Percentiles rank a stretch among this genome's conserved stretches.
These are phyloP conservation scores for Pythium phragmiticola DNA, from an alignment of 352 stramenopile species.

Conservation along the genomic window DNA sequence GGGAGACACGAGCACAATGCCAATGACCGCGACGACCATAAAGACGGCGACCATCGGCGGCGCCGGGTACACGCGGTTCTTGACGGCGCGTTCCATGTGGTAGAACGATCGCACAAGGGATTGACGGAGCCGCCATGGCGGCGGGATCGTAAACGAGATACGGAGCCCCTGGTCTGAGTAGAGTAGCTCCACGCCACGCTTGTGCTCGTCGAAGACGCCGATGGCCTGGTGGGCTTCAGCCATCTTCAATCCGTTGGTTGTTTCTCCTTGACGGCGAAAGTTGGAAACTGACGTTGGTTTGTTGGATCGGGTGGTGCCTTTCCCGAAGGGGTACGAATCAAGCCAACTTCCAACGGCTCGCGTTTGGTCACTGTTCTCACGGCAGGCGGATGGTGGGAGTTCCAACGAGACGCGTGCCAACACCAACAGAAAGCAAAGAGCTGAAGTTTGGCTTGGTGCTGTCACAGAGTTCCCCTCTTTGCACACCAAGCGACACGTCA, in stretches of 20 bases:
- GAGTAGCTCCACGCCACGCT: slow-evolving; percentile 82
- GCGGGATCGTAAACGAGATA: slow-evolving; percentile 83
- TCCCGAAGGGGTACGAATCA: background rate
- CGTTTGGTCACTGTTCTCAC: slow-evolving; percentile 12
- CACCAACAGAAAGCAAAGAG: background rate
- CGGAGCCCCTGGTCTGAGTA: slow-evolving; percentile 83
- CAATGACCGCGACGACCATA: slow-evolving; percentile 59
- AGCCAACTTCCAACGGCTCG: background rate
- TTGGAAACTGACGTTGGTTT: slow-evolving; percentile 21
- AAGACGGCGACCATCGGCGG: slow-evolving; percentile 61
- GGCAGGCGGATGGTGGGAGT: slow-evolving; percentile 15
- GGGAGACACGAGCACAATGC: slow-evolving; percentile 52
- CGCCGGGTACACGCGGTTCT: slow-evolving; percentile 75
- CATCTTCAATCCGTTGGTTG: slow-evolving; percentile 36
- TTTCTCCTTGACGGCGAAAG: slow-evolving; percentile 2
- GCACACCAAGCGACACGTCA: slow-evolving; percentile 20
- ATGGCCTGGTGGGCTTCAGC: slow-evolving; percentile 85
- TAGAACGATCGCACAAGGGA: slow-evolving; percentile 55
- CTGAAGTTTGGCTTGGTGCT: background rate
- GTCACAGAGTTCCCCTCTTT: slow-evolving; percentile 1
- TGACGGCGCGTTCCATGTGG: slow-evolving; percentile 69
- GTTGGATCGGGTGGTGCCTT: background rate
- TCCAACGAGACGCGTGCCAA: slow-evolving; percentile 22
- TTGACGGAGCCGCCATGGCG: slow-evolving; percentile 74
- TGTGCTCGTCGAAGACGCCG: slow-evolving; percentile 85